Percentiles rank a stretch among this genome's conserved stretches.
Evolutionary conservation across 108 stramenopile species (phyloP).

Genomic region (Ochromonas danica): DNA sequence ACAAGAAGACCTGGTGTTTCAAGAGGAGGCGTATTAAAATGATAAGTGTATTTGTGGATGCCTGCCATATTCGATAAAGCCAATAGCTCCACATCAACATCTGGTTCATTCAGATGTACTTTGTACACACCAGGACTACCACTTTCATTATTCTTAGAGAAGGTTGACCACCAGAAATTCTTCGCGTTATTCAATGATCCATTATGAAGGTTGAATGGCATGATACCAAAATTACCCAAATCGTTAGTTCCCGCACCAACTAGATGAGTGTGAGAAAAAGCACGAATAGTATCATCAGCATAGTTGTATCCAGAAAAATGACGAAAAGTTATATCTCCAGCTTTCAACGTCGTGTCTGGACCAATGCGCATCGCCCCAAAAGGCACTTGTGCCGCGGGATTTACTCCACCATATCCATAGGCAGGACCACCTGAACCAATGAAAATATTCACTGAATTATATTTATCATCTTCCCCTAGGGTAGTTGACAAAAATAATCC

Average conservation of each 20-base stretch:
- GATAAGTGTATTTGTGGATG: constrained; percentile 18
- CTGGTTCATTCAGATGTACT: background rate
- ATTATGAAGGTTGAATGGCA: constrained; percentile 21
- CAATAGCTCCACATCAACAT: constrained; percentile 10
- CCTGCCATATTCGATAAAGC: background rate
- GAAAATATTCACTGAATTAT: background rate
- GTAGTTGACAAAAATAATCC: too few species aligned
- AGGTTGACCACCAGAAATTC: constrained; percentile 19
- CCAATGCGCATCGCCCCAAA: constrained; percentile 38
- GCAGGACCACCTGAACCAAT: background rate
- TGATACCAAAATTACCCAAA: constrained; percentile 41
- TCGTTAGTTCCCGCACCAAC: constrained; percentile 38
- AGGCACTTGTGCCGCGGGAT: constrained; percentile 32
- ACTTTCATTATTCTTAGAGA: constrained; percentile 3
- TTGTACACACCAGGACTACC: constrained; percentile 35
- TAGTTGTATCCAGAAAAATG: constrained; percentile 40
- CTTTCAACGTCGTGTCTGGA: constrained; percentile 19
- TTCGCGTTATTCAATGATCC: background rate
- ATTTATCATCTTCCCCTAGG: too few species aligned
- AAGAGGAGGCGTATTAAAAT: background rate
- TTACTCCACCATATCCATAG: background rate
- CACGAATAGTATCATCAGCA: constrained; percentile 22
- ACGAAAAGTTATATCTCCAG: constrained; percentile 3
- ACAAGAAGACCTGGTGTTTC: background rate
- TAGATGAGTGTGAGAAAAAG: constrained; percentile 41